Conservation (phyloP, 163 green algal species). For the Botryococcus braunii region DNA sequence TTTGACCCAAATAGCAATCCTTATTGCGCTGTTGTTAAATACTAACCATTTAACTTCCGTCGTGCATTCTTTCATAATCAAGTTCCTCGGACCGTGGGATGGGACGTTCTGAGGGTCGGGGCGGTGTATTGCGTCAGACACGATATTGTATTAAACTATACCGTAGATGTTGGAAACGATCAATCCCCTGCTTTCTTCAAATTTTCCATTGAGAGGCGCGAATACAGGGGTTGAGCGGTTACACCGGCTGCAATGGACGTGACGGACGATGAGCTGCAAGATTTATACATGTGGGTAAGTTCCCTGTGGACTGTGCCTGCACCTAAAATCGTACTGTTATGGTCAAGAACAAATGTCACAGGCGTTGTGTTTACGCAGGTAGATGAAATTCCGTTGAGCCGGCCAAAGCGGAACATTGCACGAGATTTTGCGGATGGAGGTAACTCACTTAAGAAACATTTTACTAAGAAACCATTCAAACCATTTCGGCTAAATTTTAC, state of each 20-base stretch:
- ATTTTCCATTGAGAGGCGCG: background rate
- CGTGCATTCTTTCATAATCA: no score
- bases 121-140: no score
- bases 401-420: constrained; percentile 83
- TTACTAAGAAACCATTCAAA: background rate
- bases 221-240: background rate
- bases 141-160: no score
- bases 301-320: background rate
- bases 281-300: constrained; percentile 77
- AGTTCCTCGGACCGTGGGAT: no score
- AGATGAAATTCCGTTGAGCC: constrained; percentile 82
- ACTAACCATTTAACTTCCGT: no score
- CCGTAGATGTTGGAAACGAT: no score
- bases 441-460: constrained; percentile 17
- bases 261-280: constrained; percentile 64
- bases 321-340: no score
- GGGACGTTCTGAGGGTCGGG: no score
- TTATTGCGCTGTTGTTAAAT: no score
- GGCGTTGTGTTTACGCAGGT: constrained; percentile 42
- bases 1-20: no score
- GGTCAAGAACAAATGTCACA: no score
- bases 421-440: constrained; percentile 90
- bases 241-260: constrained; percentile 50
- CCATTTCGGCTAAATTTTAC: background rate
- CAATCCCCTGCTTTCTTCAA: no score